Evolutionary conservation across 202 grass and related monocot genomes (phyloP).

Genomic region (Digitaria exilis): DNA sequence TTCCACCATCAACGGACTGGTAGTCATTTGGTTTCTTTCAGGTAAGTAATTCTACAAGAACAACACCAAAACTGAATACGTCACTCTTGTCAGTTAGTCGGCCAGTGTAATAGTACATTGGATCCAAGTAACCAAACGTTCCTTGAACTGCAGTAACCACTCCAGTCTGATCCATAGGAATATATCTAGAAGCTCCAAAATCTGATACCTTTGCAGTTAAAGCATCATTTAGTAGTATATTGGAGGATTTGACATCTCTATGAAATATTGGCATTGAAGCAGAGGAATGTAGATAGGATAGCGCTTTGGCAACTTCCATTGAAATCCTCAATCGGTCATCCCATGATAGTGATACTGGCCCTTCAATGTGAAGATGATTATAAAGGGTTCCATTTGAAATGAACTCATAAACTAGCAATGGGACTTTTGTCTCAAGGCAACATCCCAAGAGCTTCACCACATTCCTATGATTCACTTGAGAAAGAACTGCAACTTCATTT

Average conservation of each 20-base stretch:
- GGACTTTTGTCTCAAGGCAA: slow-evolving; percentile 58
- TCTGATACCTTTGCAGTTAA: background rate
- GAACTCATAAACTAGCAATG: slow-evolving; percentile 52
- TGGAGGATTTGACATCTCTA: background rate
- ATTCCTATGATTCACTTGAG: slow-evolving; percentile 57
- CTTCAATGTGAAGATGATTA: slow-evolving; percentile 41
- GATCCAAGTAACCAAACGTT: slow-evolving; percentile 1
- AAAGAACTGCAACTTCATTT: slow-evolving; percentile 58
- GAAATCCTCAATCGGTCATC: slow-evolving; percentile 44
- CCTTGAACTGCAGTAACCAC: background rate
- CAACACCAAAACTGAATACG: slow-evolving; percentile 34
- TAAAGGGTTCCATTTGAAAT: slow-evolving; percentile 59
- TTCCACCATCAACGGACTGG: too few species aligned
- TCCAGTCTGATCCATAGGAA: background rate
- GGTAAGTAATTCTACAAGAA: slow-evolving; percentile 40
- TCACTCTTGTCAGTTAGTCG: slow-evolving; percentile 32
- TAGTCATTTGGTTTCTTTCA: too few species aligned
- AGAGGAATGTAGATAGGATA: slow-evolving; percentile 48
- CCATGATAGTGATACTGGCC: slow-evolving; percentile 41
- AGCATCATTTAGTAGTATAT: background rate
- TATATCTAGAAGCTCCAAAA: background rate
- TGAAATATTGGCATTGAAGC: slow-evolving; percentile 4
- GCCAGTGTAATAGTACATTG: slow-evolving; percentile 1
- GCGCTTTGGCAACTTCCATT: slow-evolving; percentile 34
- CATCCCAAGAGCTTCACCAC: slow-evolving; percentile 56